Base-by-base conservation (phyloP, 495 filamentous ascomycete genomes). In the Talaromyces ruber region DNA sequence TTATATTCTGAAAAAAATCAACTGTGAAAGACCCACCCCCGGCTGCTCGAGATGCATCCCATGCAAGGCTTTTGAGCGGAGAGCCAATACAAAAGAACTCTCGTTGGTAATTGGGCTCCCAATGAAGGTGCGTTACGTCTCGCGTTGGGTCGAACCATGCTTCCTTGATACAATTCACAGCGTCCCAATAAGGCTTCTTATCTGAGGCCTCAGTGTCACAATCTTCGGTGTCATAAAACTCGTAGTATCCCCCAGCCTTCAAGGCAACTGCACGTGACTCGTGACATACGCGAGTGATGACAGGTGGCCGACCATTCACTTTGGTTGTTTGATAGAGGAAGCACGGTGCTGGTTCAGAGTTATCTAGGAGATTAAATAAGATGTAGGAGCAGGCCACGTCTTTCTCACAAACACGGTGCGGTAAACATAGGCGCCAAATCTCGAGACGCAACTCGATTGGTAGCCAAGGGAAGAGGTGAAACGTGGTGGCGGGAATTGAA, bases 371-470 rank as follows among this genome's bases (percentile, higher is more conserved):
- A 24, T 59, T 0, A 8, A 59, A 59, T 59, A 59, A 30, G 16
- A 59, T 43, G 1, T 9, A 0, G 28, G 12, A 12, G 26, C 5
- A 9, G 34, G 57, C 12, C 7, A 14, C 18, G 57, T 59, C 34
- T 59, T 43, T 59, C 32, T 59, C 57, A 16, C 54, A 59, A 37
- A 59, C 30, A 39, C 57, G 56, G 3, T 58, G 56, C 6, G 56
- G 56, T 39, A 58, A 58, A 29, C 28, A 39, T 58, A 59, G 32
- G 22, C 57, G 57, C 57, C 57, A 59, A 39, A 59, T 59, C 22
- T 59, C 30, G 34, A 59, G 18, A 11, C 32, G 57, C 32, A 59
- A 16, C 57, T 59, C 57, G 30, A 9, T 16, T 59, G 57, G 57
- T 1, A 59, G 32, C 32, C 34, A 43, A 24, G 57, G 57, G 22